Evolutionary conservation across 108 stramenopile species (phyloP).

Genomic region (Skeletonema grethae): DNA sequence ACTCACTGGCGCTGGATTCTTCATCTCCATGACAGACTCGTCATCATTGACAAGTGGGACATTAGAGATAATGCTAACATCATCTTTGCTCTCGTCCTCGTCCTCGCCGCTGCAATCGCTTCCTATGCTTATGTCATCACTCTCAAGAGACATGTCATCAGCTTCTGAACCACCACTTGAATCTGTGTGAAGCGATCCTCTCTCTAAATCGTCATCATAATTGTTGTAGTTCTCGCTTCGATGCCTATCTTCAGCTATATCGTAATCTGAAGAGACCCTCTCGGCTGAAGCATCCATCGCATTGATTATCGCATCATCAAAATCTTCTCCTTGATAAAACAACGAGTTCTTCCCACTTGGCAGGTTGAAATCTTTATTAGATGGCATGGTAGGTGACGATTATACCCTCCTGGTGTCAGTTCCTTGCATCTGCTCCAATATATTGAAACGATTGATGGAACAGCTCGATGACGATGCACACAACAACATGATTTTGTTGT

Average conservation of each 20-base stretch:
- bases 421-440: neutral
- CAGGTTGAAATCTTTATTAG: neutral
- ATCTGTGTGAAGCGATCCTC: neutral
- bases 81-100: neutral
- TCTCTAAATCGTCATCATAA: neutral
- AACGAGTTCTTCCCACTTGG: neutral
- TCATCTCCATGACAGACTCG: slow-evolving; percentile 43
- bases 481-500: too few relatives aligned
- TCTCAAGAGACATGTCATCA: slow-evolving; percentile 20
- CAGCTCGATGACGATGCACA: too few relatives aligned
- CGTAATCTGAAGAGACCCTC: neutral
- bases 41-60: slow-evolving; percentile 47
- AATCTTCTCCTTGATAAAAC: slow-evolving; percentile 18
- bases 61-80: slow-evolving; percentile 10
- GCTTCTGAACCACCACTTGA: neutral
- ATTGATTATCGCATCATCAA: slow-evolving; percentile 34
- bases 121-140: slow-evolving; percentile 12
- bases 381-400: neutral
- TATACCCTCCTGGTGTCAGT: too few relatives aligned
- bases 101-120: slow-evolving; percentile 3
- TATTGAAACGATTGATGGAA: neutral
- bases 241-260: neutral
- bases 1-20: slow-evolving; percentile 45
- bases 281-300: slow-evolving; percentile 10
- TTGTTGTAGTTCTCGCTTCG: neutral